These are phyloP conservation scores for Acanthamoeba castellanii DNA, from an alignment of 208 protist species.

Conservation along the genomic window DNA sequence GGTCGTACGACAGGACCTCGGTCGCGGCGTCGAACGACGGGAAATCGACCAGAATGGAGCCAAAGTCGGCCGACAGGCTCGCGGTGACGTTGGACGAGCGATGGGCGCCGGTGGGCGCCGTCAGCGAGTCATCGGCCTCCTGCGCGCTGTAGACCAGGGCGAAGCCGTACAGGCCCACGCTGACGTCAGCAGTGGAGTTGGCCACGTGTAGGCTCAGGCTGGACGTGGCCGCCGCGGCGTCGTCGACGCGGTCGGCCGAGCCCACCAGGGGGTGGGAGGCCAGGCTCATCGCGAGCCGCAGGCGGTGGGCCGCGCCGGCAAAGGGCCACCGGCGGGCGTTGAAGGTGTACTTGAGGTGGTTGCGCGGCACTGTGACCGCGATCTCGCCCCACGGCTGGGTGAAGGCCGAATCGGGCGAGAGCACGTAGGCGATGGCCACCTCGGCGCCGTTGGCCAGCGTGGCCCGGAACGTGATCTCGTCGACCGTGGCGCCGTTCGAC, in stretches of 20 bases:
- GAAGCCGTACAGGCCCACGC: neutral
- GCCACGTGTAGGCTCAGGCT: neutral
- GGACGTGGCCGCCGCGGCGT: neutral
- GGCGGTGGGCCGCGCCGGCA: neutral
- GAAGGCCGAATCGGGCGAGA: neutral
- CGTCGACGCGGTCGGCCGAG: neutral
- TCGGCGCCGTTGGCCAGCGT: neutral
- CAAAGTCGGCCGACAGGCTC: neutral
- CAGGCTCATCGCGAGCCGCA: neutral
- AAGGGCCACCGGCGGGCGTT: neutral
- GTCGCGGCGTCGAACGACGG: neutral
- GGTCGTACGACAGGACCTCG: slow-evolving; percentile 30
- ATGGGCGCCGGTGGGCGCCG: neutral
- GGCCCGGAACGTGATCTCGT: slow-evolving; percentile 3
- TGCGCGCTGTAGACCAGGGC: neutral
- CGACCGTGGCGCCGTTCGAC: neutral
- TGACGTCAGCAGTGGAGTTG: neutral
- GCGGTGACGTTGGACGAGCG: neutral
- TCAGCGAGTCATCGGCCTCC: neutral
- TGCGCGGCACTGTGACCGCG: neutral
- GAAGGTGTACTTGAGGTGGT: slow-evolving; percentile 11
- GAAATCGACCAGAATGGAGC: neutral
- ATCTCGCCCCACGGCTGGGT: neutral
- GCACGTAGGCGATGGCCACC: neutral
- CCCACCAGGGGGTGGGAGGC: neutral